Evolutionary conservation across 345 rosid genomes (phyloP), one percentile per base, ranked within the genome.

Genomic region (Citrus mangshanensis): DNA sequence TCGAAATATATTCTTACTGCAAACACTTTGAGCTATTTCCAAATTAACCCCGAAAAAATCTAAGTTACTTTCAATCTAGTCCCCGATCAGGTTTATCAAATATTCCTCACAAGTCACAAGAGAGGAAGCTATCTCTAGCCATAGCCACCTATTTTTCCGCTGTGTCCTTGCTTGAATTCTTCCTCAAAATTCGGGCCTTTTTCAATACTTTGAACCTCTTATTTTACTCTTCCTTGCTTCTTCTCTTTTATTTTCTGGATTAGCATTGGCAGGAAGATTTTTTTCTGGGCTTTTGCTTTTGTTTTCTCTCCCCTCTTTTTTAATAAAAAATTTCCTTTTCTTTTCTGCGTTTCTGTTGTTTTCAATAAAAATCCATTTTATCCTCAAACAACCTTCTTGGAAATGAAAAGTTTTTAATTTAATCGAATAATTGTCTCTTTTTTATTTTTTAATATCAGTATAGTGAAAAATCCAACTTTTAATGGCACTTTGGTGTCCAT

Each of bases 71-170:
- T 38, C 74, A 77, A 37, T n/a, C 21, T 25, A 14, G 30, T 34
- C 68, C 80, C 16, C 58, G 1, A 5, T 49, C n/a, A 7, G 46
- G n/a, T 63, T 30, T 14, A 3, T 65, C 77, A 42, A 18, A 19
- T 19, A 35, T 14, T 24, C 46, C n/a, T 22, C 32, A 5, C 0
- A 54, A 51, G 74, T 7, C 42, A 25, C 16, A n/a, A 34, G 25
- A 12, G 63, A 37, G 55, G 56, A 67, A 28, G 7, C 66, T 18
- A 56, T 58, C 68, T 60, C 32, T 5, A 27, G 37, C 61, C 14
- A 27, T 37, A 25, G 68, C 72, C 77, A 65, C 75, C 80, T 75
- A 70, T 61, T 28, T 65, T 64, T 70, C 70, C 79, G 82, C 56
- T 71, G 77, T 8, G 61, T 70, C 49, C 54, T 76, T 42, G 60